These are phyloP conservation scores for Paecilomyces fulvus DNA, from an alignment of 2,329 filamentous ascomycete genomes.

Conservation along the genomic window DNA sequence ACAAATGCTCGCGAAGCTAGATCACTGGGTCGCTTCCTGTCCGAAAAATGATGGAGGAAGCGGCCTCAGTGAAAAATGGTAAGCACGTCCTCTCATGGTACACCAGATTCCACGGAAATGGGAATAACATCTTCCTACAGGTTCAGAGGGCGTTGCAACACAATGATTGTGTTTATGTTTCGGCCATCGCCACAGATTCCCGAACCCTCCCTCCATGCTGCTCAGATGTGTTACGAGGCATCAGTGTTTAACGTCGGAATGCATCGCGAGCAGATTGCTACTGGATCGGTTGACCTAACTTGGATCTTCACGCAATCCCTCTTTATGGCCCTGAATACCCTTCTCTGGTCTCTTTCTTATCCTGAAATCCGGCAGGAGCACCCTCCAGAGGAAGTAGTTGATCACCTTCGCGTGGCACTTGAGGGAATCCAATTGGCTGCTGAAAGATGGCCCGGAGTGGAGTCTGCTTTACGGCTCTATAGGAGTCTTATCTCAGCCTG, in stretches of 20 bases:
- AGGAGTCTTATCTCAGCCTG: slow-evolving; percentile 77
- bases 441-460: slow-evolving; percentile 85
- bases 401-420: slow-evolving; percentile 64
- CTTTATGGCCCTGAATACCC: slow-evolving; percentile 84
- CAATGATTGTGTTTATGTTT: slow-evolving; percentile 80
- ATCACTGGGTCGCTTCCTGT: slow-evolving; percentile 68
- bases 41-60: slow-evolving; percentile 62
- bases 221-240: slow-evolving; percentile 73
- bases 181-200: slow-evolving; percentile 88
- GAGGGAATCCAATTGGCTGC: slow-evolving; percentile 72
- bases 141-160: slow-evolving; percentile 65
- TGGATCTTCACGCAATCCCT: slow-evolving; percentile 88
- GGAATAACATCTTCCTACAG: slow-evolving; percentile 23
- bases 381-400: slow-evolving; percentile 64
- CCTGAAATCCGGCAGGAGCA: slow-evolving; percentile 69
- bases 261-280: slow-evolving; percentile 70
- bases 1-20: slow-evolving; percentile 68
- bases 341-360: slow-evolving; percentile 88
- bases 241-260: slow-evolving; percentile 73
- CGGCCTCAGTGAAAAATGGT: slow-evolving; percentile 75
- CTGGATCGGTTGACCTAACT: slow-evolving; percentile 70
- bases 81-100: slow-evolving; percentile 27
- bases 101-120: neutral
- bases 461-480: slow-evolving; percentile 76
- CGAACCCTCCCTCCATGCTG: slow-evolving; percentile 70